Evolutionary conservation across 108 stramenopile genomes (phyloP).

Genomic region (Cyclotella atomus): DNA sequence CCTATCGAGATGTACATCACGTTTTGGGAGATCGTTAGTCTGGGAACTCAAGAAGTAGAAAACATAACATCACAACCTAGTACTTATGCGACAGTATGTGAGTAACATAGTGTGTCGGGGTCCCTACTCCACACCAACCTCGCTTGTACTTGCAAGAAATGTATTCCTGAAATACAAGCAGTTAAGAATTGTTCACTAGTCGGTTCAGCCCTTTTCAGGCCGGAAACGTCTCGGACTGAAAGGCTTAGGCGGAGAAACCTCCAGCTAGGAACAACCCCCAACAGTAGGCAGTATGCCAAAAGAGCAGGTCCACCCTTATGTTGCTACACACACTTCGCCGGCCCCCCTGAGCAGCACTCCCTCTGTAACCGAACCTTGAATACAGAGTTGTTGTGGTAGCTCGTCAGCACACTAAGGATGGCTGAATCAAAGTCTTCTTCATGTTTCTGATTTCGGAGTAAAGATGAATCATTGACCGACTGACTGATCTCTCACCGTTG

Average conservation of each 20-base stretch:
- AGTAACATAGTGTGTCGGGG: background rate
- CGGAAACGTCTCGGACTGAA: background rate
- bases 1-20: background rate
- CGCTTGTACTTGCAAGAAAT: background rate
- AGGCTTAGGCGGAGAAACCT: background rate
- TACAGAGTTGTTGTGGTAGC: background rate
- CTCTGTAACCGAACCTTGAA: background rate
- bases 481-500: background rate
- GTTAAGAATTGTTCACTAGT: background rate
- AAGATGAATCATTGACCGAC: slow-evolving; percentile 1
- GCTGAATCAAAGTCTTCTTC: slow-evolving; percentile 5
- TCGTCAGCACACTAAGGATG: background rate
- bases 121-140: background rate
- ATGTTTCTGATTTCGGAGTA: background rate
- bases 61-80: background rate
- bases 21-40: too few species aligned
- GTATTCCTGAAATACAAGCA: background rate
- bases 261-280: background rate
- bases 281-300: slow-evolving; percentile 2
- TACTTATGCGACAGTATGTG: background rate
- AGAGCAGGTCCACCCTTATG: background rate
- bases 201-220: background rate
- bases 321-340: slow-evolving; percentile 11
- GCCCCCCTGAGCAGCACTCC: slow-evolving; percentile 4
- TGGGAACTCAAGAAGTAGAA: too few species aligned